Evolutionary conservation across 805 yeast species (phyloP).

Genomic region (Kluyveromyces nonfermentans): DNA sequence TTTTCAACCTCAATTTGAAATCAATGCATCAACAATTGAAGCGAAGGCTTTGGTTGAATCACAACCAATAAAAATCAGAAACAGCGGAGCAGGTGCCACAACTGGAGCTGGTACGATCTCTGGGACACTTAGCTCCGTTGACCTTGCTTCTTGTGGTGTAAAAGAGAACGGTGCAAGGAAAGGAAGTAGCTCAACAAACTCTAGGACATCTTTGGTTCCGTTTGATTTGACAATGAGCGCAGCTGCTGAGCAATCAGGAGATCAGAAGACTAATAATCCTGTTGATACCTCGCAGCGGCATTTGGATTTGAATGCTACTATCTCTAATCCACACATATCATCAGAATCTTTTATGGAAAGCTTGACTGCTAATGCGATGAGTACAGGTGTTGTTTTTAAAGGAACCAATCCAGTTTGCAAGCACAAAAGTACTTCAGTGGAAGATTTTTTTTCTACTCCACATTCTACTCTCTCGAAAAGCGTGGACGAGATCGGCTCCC

Average conservation of each 20-base stretch:
- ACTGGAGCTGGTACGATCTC: background rate
- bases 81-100: conserved; percentile 9
- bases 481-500: conserved; percentile 2
- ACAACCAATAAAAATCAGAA: conserved; percentile 13
- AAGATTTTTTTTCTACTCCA: conserved; percentile 41
- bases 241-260: background rate
- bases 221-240: conserved; percentile 1
- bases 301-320: background rate
- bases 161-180: conserved; percentile 6
- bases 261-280: background rate
- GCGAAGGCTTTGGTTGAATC: conserved; percentile 28
- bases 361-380: conserved; percentile 30
- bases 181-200: conserved; percentile 20
- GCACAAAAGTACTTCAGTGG: conserved; percentile 35
- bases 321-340: conserved; percentile 10
- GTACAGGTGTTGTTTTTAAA: conserved; percentile 8
- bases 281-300: background rate
- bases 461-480: conserved; percentile 5
- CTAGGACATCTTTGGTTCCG: conserved; percentile 15
- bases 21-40: conserved; percentile 22
- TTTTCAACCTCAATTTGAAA: conserved; percentile 54
- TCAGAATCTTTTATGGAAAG: conserved; percentile 29
- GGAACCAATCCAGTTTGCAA: conserved; percentile 18
- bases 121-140: background rate
- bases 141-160: background rate